phyloP scores from a whole-genome alignment of 2,329 filamentous ascomycete genomes.

The Penicillium palitans region DNA sequence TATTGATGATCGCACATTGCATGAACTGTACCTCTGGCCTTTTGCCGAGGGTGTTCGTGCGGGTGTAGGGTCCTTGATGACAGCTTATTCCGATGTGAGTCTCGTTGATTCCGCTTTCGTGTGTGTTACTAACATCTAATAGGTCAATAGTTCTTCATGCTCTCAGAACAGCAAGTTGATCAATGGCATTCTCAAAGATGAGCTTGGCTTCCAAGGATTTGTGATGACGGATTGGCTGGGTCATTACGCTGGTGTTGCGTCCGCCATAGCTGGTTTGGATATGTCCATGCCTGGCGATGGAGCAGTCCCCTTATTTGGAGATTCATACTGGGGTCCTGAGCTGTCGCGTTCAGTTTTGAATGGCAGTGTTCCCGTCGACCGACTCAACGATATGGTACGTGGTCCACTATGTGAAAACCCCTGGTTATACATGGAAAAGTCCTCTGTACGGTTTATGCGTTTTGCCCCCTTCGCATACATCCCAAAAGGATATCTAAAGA shows the following conservation, averaged over 20 bases:
- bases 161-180: slow-evolving; percentile 69
- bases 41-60: slow-evolving; percentile 53
- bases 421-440: too few relatives aligned
- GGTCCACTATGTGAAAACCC: not conserved
- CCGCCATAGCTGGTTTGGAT: slow-evolving; percentile 64
- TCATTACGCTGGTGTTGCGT: slow-evolving; percentile 60
- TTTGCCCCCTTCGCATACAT: too few relatives aligned
- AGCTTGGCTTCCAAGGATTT: slow-evolving; percentile 71
- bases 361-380: slow-evolving; percentile 56
- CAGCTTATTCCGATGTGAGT: slow-evolving; percentile 45
- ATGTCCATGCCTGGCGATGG: slow-evolving; percentile 70
- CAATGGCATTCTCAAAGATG: slow-evolving; percentile 70
- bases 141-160: slow-evolving; percentile 66
- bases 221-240: slow-evolving; percentile 71
- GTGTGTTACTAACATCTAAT: not conserved
- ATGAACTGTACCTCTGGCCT: slow-evolving; percentile 51
- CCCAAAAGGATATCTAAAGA: too few relatives aligned
- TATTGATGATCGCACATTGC: slow-evolving; percentile 52
- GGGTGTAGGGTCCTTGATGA: slow-evolving; percentile 50
- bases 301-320: slow-evolving; percentile 53
- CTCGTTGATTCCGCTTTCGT: not conserved
- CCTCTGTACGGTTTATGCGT: too few relatives aligned
- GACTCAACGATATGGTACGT: slow-evolving; percentile 54
- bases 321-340: slow-evolving; percentile 57
- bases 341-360: slow-evolving; percentile 58